Conservation (phyloP, 2,329 filamentous ascomycete species). For the Coniochaeta prunicola region DNA sequence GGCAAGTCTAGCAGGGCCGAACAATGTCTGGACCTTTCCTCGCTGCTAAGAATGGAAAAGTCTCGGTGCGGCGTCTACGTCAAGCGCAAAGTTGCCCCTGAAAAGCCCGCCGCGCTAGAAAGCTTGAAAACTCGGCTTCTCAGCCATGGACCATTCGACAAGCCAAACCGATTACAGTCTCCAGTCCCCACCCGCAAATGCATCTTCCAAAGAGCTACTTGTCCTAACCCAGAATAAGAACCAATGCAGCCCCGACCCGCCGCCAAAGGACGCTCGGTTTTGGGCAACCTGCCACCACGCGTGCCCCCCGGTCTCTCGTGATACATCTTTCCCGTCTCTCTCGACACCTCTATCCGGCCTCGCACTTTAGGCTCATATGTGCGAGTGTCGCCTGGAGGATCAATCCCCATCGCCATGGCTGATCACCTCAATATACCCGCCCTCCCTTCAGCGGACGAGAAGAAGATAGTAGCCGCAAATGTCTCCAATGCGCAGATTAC, state of each 20-base stretch:
- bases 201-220: background rate
- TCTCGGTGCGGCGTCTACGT: too few species aligned
- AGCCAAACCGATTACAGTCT: background rate
- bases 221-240: background rate
- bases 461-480: background rate
- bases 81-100: background rate
- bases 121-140: background rate
- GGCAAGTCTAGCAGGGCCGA: too few species aligned
- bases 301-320: background rate
- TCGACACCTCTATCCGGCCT: too few species aligned
- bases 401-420: background rate
- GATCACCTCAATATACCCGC: background rate
- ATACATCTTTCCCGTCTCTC: background rate
- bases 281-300: too few species aligned
- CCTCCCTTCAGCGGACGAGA: background rate
- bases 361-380: background rate
- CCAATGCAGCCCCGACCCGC: background rate
- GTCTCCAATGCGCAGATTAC: background rate
- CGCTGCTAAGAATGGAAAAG: background rate
- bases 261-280: background rate
- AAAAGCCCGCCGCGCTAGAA: background rate
- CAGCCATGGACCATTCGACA: background rate
- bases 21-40: too few species aligned
- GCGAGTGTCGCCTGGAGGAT: background rate
- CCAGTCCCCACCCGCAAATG: background rate